phyloP scores from a whole-genome alignment of 2,329 filamentous ascomycete genomes.

The Colletotrichum acutatum region DNA sequence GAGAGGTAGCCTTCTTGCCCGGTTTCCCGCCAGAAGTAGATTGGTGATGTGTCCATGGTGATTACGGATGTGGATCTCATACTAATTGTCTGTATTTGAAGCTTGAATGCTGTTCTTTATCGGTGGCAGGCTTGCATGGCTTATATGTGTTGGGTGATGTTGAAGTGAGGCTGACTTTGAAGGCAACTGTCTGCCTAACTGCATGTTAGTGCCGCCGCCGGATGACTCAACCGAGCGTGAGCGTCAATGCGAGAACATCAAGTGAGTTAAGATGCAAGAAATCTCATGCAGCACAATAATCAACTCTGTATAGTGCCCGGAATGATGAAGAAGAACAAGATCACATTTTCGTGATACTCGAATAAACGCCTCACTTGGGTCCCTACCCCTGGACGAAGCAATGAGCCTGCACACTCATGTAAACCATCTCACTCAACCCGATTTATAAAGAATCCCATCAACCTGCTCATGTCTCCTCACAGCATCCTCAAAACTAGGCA shows the following conservation, averaged over 20 bases:
- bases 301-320: neutral
- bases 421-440: neutral
- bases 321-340: neutral
- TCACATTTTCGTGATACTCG: neutral
- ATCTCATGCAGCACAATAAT: neutral
- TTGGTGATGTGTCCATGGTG: constrained; percentile 9
- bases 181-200: constrained; percentile 5
- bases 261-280: neutral
- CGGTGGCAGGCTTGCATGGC: neutral
- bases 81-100: neutral
- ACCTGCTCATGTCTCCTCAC: constrained; percentile 24
- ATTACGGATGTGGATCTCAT: no score
- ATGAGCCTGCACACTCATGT: neutral
- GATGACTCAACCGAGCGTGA: constrained; percentile 22
- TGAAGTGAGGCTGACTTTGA: neutral
- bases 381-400: neutral
- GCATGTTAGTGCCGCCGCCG: constrained; percentile 2
- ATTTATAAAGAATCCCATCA: neutral
- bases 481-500: constrained; percentile 28
- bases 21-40: constrained; percentile 62
- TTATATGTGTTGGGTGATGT: neutral
- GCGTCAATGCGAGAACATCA: neutral
- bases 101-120: neutral
- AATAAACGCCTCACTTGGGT: neutral
- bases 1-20: constrained; percentile 66